phyloP scores from a whole-genome alignment of 2,329 filamentous ascomycete genomes.

The Botrytis medusae region DNA sequence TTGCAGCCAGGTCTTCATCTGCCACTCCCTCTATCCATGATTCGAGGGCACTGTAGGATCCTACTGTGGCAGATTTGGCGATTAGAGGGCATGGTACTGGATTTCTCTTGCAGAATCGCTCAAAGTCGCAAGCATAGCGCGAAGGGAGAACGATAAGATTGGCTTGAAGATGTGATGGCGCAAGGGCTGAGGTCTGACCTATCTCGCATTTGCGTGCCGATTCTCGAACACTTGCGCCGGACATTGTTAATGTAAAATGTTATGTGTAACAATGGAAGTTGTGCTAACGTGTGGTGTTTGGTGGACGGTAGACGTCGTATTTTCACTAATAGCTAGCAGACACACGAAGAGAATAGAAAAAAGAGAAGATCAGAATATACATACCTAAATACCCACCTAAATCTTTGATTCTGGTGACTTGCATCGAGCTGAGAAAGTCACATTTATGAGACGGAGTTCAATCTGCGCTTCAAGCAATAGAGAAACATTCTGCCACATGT shows the following conservation, averaged over 20 bases:
- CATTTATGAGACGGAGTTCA: conserved; percentile 8
- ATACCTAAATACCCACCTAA: neutral
- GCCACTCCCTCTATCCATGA: conserved; percentile 35
- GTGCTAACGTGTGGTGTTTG: neutral
- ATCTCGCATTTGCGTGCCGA: conserved; percentile 2
- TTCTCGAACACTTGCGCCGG: conserved; percentile 2
- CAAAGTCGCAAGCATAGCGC: conserved; percentile 13
- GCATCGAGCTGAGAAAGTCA: neutral
- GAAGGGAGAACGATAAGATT: conserved; percentile 20
- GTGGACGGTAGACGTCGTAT: neutral
- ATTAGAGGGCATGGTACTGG: conserved; percentile 20
- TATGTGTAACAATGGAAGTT: no score
- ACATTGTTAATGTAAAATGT: neutral
- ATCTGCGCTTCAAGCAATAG: conserved; percentile 1
- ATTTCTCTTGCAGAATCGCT: conserved; percentile 13
- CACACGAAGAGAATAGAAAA: neutral
- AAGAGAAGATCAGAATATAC: neutral
- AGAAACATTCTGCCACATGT: neutral
- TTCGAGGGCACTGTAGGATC: conserved; percentile 4
- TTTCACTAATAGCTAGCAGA: neutral
- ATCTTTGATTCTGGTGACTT: neutral
- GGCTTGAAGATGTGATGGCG: conserved; percentile 17
- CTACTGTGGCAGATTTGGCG: conserved; percentile 25
- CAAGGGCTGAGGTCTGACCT: conserved; percentile 13
- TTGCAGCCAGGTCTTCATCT: conserved; percentile 40